Evolutionary conservation across 768 basidiomycete species (phyloP).

Genomic region (Calocera cornea): DNA sequence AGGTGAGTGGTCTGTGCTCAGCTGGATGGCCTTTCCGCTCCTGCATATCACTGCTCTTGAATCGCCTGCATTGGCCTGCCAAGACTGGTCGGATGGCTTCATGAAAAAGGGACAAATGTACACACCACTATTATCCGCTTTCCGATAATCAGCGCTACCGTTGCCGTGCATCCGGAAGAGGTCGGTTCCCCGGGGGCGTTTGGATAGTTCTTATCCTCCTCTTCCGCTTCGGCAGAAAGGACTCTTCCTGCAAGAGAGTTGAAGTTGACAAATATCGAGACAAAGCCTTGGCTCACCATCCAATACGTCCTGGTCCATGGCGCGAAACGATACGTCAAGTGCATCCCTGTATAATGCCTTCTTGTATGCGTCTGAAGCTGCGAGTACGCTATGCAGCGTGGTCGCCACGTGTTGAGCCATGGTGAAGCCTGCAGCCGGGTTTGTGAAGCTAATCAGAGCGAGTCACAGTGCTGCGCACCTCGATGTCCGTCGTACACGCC

Average conservation of each 20-base stretch:
- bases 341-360: not conserved
- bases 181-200: not conserved
- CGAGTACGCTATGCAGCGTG: not conserved
- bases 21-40: not conserved
- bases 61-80: not conserved
- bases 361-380: not conserved
- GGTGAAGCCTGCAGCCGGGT: not conserved
- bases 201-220: slow-evolving; percentile 2
- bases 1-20: not conserved
- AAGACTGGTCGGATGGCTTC: not conserved
- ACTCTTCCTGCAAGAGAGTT: not conserved
- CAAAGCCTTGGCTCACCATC: not conserved
- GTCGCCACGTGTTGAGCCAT: not conserved
- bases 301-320: not conserved
- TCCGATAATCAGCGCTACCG: not conserved
- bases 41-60: not conserved
- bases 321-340: not conserved
- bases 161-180: not conserved
- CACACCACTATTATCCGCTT: not conserved
- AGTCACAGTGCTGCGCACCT: not conserved
- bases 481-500: not conserved
- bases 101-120: not conserved
- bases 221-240: not conserved
- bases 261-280: not conserved
- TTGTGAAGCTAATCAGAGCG: not conserved